Evolutionary conservation across 164 flowering plant species (phyloP).

Genomic region (Cinnamomum micranthum): DNA sequence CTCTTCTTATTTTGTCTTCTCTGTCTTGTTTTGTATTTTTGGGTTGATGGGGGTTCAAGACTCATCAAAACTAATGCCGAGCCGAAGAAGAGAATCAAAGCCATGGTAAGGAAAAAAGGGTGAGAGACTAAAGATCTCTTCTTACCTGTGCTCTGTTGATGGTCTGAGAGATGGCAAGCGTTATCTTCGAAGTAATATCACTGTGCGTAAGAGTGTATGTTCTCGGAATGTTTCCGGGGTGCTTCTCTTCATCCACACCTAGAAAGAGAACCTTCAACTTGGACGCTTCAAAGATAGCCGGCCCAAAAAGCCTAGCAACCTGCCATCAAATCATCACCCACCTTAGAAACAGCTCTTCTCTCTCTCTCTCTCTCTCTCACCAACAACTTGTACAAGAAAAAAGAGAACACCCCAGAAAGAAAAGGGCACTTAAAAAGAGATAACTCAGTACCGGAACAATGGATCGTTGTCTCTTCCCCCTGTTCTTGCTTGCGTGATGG

Average conservation of each 20-base stretch:
- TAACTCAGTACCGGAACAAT: conserved; percentile 7
- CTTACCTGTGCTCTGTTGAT: conserved; percentile 86
- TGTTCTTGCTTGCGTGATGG: neutral
- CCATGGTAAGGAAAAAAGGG: neutral
- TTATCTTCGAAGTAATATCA: conserved; percentile 77
- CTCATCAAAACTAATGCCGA: neutral
- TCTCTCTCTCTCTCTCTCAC: neutral
- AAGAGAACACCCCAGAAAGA: neutral
- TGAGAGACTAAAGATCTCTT: conserved; percentile 1
- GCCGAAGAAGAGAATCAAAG: neutral
- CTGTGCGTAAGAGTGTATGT: conserved; percentile 91
- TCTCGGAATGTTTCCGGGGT: conserved; percentile 79
- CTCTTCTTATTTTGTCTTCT: no score
- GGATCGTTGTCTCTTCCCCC: conserved; percentile 8
- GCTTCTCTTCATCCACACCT: conserved; percentile 75
- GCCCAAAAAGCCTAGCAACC: conserved; percentile 90
- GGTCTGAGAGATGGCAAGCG: conserved; percentile 83
- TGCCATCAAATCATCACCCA: conserved; percentile 20
- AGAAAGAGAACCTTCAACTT: conserved; percentile 79
- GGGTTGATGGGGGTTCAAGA: no score
- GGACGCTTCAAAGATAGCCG: conserved; percentile 86
- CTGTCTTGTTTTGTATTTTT: no score
- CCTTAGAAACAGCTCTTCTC: neutral
- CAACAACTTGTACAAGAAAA: neutral
- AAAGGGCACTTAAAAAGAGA: neutral